Evolutionary conservation across 2,329 filamentous ascomycete genomes (phyloP), one percentile per base, ranked within the genome.

Genomic region (Teratosphaeria epicoccoides): DNA sequence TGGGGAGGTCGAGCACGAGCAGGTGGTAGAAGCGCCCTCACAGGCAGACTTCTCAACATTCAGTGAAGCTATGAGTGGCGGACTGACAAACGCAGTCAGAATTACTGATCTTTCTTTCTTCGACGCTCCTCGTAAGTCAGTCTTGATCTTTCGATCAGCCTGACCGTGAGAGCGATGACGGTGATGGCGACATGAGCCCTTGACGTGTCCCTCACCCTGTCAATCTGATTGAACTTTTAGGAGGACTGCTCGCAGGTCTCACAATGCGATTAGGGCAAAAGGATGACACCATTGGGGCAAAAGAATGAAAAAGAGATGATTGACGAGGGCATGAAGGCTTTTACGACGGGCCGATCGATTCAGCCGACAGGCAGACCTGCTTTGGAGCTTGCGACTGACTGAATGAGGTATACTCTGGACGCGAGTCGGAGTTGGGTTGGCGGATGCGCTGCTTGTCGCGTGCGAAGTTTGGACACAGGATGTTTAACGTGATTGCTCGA

Each of bases 1-100:
- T 66, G 43, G 52, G 45, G n/a, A 57, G 64, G 44, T 66, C 62
- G 55, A 55, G 52, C 46, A 64, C 61, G n/a, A 65, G 60, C 51
- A 56, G 63, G 33, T 66, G 63, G 63, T 65, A 62, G 54, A 49
- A 48, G 46, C 50, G 47, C 54, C 48, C 43, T 23, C 28, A 20
- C n/a, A 20, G 20, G n/a, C 43, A 12, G 20, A 12, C 11, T 23
- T 45, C 20, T 9, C 43, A 12, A 45, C 20, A 37, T 17, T 10
- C 29, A 37, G n/a, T n/a, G n/a, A n/a, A n/a, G n/a, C n/a, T n/a
- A n/a, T n/a, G n/a, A n/a, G n/a, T n/a, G n/a, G n/a, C n/a, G n/a
- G 29, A 37, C 29, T 10, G n/a, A n/a, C 10, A 37, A n/a, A 37
- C 29, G 29, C 10, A 37, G 10, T 37, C 10, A 10, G n/a, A 37